Base-by-base conservation (phyloP, 805 yeast species). In the Suhomyces kilbournensis region DNA sequence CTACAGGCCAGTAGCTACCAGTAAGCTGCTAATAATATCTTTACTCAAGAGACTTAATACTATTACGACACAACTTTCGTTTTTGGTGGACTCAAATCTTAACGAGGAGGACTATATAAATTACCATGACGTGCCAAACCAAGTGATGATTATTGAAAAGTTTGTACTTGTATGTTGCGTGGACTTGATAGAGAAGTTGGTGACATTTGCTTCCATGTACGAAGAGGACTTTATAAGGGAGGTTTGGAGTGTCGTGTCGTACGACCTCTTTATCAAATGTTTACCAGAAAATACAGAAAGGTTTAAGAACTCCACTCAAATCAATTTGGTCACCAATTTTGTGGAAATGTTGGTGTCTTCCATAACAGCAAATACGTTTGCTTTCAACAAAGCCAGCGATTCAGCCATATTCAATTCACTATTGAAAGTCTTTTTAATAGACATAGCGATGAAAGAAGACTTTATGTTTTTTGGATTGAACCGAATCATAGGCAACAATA, bases 1-100 rank as follows among this genome's bases (percentile, higher is more conserved):
- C 19, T 88, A 83, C 65, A 73, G 88, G 60, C 85, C 88, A 1
- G 79, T 80, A 51, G 91, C 93, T 0, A 74, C 85, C 1, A 71
- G 70, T 19, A 66, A 60, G 35, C 60, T 63, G 12, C 69, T 77
- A 22, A 62, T 70, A 2, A 43, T 50, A 20, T 34, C 40, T 2
- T 52, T 69, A n/a, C 49, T 66, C 3, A 45, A 42, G 7, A 48
- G 45, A 19, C 51, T 66, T 6, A 56, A 61, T 28, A 47, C 26
- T 3, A 49, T 72, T 2, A 55, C 67, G 25, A 25, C 47, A 3
- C 52, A 56, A 17, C 63, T 62, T 19, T 59, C 66, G 4, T 66
- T 60, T 43, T 60, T 69, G 25, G 56, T 72, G 15, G 71, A 69
- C 35, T 60, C 65, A 3, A 58, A 57, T 42, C 53, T 43, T 12